Evolutionary conservation across 2,329 filamentous ascomycete species (phyloP).

Genomic region (Rugonectria rugulosa): DNA sequence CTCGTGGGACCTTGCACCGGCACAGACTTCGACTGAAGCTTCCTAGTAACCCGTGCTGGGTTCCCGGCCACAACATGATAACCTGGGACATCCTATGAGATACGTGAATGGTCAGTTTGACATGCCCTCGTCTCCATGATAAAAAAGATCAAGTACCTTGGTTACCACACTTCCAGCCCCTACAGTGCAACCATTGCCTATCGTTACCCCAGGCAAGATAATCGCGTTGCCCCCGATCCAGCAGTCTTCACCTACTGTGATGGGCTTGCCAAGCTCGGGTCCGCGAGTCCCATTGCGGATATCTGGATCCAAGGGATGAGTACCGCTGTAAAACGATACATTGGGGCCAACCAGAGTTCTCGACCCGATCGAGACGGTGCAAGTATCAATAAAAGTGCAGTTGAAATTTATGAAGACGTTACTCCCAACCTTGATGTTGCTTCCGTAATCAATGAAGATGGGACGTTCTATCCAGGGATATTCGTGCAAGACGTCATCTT

Average conservation of each 20-base stretch:
- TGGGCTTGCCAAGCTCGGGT: slow-evolving; percentile 76
- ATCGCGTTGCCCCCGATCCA: slow-evolving; percentile 78
- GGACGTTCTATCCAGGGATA: slow-evolving; percentile 76
- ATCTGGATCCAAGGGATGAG: slow-evolving; percentile 78
- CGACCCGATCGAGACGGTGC: slow-evolving; percentile 75
- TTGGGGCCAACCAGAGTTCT: slow-evolving; percentile 83
- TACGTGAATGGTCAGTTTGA: background rate
- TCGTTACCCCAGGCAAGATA: slow-evolving; percentile 78
- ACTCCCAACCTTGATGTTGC: slow-evolving; percentile 70
- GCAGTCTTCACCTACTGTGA: slow-evolving; percentile 81
- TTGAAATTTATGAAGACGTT: slow-evolving; percentile 80
- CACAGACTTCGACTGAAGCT: no score
- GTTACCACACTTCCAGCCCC: slow-evolving; percentile 81
- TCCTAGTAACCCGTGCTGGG: slow-evolving; percentile 5
- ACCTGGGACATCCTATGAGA: background rate
- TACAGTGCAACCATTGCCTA: slow-evolving; percentile 76
- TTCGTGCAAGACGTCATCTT: slow-evolving; percentile 69
- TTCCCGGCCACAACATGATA: slow-evolving; percentile 10
- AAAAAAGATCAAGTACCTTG: background rate
- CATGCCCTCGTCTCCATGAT: no score
- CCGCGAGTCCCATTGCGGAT: slow-evolving; percentile 77
- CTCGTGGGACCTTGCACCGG: no score
- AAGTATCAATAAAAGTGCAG: slow-evolving; percentile 79
- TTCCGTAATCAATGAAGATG: slow-evolving; percentile 79
- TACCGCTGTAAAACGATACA: slow-evolving; percentile 76